phyloP scores from a whole-genome alignment of 257 asterid species.

The Rhazya stricta region DNA sequence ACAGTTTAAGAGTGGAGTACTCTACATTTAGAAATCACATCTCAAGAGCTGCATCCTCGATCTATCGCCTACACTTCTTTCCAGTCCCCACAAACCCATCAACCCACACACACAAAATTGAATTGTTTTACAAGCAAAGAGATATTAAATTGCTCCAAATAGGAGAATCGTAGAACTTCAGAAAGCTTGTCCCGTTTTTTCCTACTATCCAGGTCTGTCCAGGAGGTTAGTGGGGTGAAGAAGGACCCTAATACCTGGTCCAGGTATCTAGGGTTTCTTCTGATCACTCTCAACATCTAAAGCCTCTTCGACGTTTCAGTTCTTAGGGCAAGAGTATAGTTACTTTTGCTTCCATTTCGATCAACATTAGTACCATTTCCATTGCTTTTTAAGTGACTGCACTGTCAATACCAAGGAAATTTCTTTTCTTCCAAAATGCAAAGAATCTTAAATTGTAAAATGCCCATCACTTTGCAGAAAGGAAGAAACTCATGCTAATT shows the following conservation, averaged over 20 bases:
- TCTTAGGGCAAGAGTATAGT: neutral
- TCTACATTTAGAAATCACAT: neutral
- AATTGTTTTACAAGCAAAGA: neutral
- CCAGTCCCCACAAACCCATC: neutral
- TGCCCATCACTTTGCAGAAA: conserved; percentile 10
- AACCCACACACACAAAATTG: neutral
- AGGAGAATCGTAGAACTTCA: neutral
- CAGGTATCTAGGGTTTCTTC: neutral
- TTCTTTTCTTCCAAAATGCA: neutral
- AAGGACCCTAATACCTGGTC: neutral
- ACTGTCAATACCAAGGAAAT: neutral
- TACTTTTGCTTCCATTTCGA: neutral
- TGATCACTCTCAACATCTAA: neutral
- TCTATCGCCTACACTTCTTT: neutral
- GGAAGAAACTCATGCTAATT: neutral
- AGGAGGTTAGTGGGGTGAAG: neutral
- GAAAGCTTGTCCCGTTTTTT: neutral
- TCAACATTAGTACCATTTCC: neutral
- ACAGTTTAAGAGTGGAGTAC: neutral
- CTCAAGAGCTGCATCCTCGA: neutral
- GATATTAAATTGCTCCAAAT: neutral
- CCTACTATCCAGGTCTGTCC: neutral
- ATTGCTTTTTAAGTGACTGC: neutral
- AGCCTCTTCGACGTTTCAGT: neutral
- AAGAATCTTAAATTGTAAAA: neutral